These are phyloP conservation scores for Lantana camara DNA, from an alignment of 257 asterid genomes.

Conservation along the genomic window DNA sequence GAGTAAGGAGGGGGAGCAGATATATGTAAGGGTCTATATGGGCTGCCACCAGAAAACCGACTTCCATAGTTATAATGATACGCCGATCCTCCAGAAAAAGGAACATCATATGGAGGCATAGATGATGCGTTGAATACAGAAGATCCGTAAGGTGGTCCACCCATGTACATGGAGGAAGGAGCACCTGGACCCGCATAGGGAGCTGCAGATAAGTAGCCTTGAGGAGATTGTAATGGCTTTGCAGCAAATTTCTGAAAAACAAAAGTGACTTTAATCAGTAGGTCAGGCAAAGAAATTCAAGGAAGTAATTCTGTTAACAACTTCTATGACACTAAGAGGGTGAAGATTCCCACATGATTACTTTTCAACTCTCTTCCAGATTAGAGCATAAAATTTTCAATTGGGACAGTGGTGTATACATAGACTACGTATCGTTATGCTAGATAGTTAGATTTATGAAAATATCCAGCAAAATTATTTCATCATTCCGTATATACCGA, in stretches of 20 bases:
- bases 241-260: constrained; percentile 61
- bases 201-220: constrained; percentile 58
- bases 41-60: constrained; percentile 80
- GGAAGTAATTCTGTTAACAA: background rate
- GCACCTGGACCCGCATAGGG: constrained; percentile 73
- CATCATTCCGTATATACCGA: background rate
- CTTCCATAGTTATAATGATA: constrained; percentile 80
- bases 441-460: background rate
- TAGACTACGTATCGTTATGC: background rate
- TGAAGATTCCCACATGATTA: background rate
- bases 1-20: constrained; percentile 76
- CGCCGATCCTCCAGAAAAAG: constrained; percentile 79
- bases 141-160: constrained; percentile 79
- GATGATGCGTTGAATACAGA: constrained; percentile 73
- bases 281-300: background rate
- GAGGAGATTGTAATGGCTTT: constrained; percentile 73
- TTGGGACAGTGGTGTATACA: background rate
- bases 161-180: constrained; percentile 80
- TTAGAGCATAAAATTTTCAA: background rate
- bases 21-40: constrained; percentile 70
- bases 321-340: background rate
- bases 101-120: constrained; percentile 78
- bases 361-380: background rate
- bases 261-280: background rate
- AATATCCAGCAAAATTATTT: background rate